phyloP scores from a whole-genome alignment of 441 rosid species.

The Erysimum pusillum region DNA sequence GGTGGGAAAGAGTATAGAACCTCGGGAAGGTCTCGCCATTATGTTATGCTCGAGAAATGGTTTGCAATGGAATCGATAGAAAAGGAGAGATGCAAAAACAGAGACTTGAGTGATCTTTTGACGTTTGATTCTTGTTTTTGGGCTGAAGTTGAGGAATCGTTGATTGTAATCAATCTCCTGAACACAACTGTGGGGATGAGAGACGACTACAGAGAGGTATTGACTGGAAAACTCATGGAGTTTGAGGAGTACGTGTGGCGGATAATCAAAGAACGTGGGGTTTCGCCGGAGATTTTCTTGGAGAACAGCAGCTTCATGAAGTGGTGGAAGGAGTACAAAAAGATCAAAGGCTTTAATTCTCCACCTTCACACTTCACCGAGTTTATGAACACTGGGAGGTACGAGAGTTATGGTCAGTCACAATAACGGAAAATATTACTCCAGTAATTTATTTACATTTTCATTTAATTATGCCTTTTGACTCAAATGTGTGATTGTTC shows the following conservation, averaged over 20 bases:
- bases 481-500: neutral
- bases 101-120: slow-evolving; percentile 46
- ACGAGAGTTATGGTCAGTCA: slow-evolving; percentile 44
- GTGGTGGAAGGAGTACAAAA: slow-evolving; percentile 69
- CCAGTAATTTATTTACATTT: neutral
- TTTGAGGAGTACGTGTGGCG: slow-evolving; percentile 60
- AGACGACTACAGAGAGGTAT: neutral
- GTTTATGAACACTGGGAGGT: slow-evolving; percentile 51
- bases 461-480: neutral
- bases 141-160: slow-evolving; percentile 78
- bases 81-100: neutral
- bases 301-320: slow-evolving; percentile 64
- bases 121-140: slow-evolving; percentile 84
- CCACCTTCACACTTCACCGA: slow-evolving; percentile 40
- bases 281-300: slow-evolving; percentile 77
- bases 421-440: neutral
- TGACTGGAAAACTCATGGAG: slow-evolving; percentile 15
- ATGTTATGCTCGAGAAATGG: slow-evolving; percentile 62
- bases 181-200: slow-evolving; percentile 13
- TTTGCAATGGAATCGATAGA: slow-evolving; percentile 7
- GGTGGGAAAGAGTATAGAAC: slow-evolving; percentile 47
- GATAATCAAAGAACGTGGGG: slow-evolving; percentile 50
- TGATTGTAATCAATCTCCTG: slow-evolving; percentile 39
- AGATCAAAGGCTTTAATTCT: slow-evolving; percentile 34
- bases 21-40: slow-evolving; percentile 56